phyloP scores from a whole-genome alignment of 805 yeast genomes.

The Metschnikowia lochheadii region DNA sequence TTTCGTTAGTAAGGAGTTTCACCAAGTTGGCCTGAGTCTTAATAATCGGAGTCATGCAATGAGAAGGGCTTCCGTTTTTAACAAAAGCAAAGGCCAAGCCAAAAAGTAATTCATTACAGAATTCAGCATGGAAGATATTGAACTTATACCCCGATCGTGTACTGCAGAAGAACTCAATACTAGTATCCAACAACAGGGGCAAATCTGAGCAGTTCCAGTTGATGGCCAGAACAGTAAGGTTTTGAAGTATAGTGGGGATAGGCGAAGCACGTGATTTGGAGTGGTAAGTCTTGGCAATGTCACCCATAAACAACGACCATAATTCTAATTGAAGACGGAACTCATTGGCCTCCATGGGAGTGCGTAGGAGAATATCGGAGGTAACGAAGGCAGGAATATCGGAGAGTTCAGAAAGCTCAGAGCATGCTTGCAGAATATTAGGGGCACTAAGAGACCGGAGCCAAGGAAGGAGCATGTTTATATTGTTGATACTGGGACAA shows the following conservation, averaged over 20 bases:
- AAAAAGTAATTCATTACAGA: conserved; percentile 19
- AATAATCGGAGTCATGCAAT: conserved; percentile 14
- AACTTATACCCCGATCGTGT: conserved; percentile 20
- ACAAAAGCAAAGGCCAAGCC: conserved; percentile 22
- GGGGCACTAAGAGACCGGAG: conserved; percentile 29
- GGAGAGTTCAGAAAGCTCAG: conserved; percentile 23
- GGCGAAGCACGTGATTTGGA: conserved; percentile 16
- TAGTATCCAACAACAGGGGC: conserved; percentile 8
- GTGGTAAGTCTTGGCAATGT: conserved; percentile 22
- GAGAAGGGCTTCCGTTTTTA: conserved; percentile 5
- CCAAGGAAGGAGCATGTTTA: conserved; percentile 22
- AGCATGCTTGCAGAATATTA: conserved; percentile 30
- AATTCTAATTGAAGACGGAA: conserved; percentile 33
- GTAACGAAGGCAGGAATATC: conserved; percentile 38
- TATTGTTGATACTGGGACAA: conserved; percentile 3
- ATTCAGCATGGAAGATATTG: conserved; percentile 11
- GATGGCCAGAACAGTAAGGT: conserved; percentile 23
- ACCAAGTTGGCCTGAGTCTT: conserved; percentile 30
- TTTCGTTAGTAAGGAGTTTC: conserved; percentile 16
- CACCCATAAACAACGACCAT: conserved; percentile 28
- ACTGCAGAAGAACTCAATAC: conserved; percentile 17
- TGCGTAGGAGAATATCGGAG: conserved; percentile 35
- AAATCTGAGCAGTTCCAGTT: conserved; percentile 17
- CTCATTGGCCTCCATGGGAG: conserved; percentile 32
- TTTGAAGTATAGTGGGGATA: conserved; percentile 21